phyloP scores from a whole-genome alignment of 257 asterid species.

The Lithospermum erythrorhizon region DNA sequence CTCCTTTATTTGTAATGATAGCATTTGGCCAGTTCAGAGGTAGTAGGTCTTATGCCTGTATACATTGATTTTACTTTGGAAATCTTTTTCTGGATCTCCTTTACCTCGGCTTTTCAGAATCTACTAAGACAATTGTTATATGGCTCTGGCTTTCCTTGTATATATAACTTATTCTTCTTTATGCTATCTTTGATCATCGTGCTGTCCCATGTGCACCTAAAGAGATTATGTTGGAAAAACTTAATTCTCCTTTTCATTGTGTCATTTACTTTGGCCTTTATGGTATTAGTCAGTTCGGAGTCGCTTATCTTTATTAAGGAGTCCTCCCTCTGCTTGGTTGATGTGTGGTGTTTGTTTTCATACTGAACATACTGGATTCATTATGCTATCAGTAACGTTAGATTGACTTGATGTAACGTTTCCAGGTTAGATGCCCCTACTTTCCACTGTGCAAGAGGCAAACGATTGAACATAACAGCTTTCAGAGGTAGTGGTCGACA shows the following conservation, averaged over 20 bases:
- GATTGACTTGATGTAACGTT: slow-evolving; percentile 17
- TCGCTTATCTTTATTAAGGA: not conserved
- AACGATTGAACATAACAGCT: slow-evolving; percentile 54
- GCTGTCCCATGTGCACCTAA: no score
- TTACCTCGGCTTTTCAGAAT: no score
- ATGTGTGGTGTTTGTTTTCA: not conserved
- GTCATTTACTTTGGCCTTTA: not conserved
- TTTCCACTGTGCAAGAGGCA: slow-evolving; percentile 43
- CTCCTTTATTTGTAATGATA: not conserved
- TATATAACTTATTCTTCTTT: no score
- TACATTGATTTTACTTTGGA: no score
- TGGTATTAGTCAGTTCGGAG: not conserved
- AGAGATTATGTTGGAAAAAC: not conserved
- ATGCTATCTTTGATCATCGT: no score
- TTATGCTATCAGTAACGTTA: not conserved
- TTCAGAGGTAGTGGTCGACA: slow-evolving; percentile 53
- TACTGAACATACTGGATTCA: no score
- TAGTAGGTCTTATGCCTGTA: no score
- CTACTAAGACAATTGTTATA: no score
- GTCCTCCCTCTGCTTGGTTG: not conserved
- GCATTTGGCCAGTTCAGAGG: not conserved
- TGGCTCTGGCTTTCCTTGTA: no score
- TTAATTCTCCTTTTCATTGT: not conserved
- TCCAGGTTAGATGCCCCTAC: slow-evolving; percentile 48
- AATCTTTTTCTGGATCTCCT: no score